Conservation (phyloP, 352 stramenopile species). For the Globisporangium cylindrosporum region DNA sequence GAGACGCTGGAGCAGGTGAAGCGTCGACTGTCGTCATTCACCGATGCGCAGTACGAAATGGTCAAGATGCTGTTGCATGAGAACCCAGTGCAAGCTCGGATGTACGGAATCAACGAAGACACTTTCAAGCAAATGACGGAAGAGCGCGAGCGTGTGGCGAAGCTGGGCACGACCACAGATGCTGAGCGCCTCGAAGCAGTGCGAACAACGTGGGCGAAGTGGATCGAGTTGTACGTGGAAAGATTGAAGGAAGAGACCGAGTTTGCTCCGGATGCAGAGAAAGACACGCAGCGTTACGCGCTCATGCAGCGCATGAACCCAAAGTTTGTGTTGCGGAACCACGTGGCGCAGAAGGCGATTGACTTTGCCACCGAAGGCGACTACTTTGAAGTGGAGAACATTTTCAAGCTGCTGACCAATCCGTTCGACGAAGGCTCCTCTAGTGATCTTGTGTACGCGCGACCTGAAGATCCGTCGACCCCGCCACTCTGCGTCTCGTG, state of each 20-base stretch:
- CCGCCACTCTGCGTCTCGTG: constrained; percentile 78
- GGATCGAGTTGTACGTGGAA: constrained; percentile 52
- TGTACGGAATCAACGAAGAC: constrained; percentile 75
- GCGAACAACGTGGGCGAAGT: constrained; percentile 47
- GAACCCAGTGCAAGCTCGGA: constrained; percentile 52
- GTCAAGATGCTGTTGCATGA: constrained; percentile 58
- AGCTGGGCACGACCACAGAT: constrained; percentile 44
- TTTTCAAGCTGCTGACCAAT: constrained; percentile 66
- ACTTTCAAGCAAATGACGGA: constrained; percentile 51
- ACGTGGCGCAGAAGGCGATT: constrained; percentile 87
- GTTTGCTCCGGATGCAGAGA: constrained; percentile 26
- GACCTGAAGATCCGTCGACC: constrained; percentile 44
- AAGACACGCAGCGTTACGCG: constrained; percentile 33
- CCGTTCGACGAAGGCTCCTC: constrained; percentile 58
- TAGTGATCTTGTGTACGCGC: constrained; percentile 43
- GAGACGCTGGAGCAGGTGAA: constrained; percentile 71
- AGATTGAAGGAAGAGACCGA: constrained; percentile 46
- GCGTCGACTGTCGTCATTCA: constrained; percentile 55
- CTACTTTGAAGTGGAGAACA: constrained; percentile 57
- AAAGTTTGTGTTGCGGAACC: constrained; percentile 85
- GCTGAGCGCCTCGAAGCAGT: constrained; percentile 45
- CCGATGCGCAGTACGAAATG: constrained; percentile 72
- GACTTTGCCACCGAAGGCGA: constrained; percentile 71
- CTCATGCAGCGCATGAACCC: constrained; percentile 75
- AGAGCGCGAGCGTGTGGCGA: constrained; percentile 40